Conservation (phyloP, 805 yeast species). For the Sungouiozyma intestinalis region DNA sequence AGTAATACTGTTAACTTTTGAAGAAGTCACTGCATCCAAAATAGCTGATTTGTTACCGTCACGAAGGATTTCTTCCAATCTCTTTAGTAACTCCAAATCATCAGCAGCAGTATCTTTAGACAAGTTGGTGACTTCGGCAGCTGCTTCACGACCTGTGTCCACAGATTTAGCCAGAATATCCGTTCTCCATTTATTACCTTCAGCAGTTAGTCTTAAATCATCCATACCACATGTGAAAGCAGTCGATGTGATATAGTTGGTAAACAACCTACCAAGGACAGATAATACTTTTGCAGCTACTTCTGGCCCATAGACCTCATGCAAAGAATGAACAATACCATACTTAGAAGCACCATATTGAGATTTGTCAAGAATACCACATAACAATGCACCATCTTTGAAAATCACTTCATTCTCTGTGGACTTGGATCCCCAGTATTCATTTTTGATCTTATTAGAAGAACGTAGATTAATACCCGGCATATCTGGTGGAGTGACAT, state of each 20-base stretch:
- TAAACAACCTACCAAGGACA: constrained; percentile 89
- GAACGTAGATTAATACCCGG: constrained; percentile 86
- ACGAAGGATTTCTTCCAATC: constrained; percentile 89
- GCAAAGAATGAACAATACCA: constrained; percentile 93
- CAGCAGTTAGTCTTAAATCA: constrained; percentile 82
- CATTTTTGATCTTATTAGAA: constrained; percentile 82
- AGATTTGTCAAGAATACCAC: constrained; percentile 93
- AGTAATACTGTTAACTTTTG: constrained; percentile 83
- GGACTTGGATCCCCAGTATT: constrained; percentile 87
- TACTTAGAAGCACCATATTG: constrained; percentile 97
- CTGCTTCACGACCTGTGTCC: constrained; percentile 84
- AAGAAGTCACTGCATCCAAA: constrained; percentile 89
- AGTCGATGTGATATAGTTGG: constrained; percentile 82
- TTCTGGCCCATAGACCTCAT: constrained; percentile 88
- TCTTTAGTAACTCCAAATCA: constrained; percentile 70
- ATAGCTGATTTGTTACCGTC: constrained; percentile 89
- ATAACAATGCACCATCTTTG: constrained; percentile 73
- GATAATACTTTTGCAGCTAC: constrained; percentile 84
- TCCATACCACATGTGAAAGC: constrained; percentile 99
- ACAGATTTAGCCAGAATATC: constrained; percentile 69
- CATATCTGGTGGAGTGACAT: constrained; percentile 74
- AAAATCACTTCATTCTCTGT: constrained; percentile 79
- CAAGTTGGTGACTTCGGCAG: constrained; percentile 86
- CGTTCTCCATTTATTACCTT: constrained; percentile 82
- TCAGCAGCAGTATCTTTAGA: constrained; percentile 38